Evolutionary conservation across 2,329 filamentous ascomycete genomes (phyloP).

Genomic region (Corniculantispora saksenae): DNA sequence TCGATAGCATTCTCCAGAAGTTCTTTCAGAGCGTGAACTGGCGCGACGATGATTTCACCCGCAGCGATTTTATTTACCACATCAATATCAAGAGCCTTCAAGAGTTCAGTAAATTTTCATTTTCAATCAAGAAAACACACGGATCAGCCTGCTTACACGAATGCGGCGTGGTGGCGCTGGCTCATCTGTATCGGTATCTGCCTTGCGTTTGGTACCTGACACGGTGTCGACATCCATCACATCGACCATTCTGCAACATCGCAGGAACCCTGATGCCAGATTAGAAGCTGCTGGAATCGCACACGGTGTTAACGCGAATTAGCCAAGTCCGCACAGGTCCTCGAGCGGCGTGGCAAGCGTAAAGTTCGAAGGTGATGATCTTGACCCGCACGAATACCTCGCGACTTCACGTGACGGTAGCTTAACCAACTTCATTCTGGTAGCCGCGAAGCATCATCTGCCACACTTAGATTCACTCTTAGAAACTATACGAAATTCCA

Average conservation of each 20-base stretch:
- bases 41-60: constrained; percentile 96
- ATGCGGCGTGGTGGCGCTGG: constrained; percentile 49
- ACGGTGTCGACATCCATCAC: constrained; percentile 47
- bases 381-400: constrained; percentile 12
- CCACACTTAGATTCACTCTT: neutral
- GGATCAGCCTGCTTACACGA: constrained; percentile 39
- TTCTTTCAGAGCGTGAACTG: constrained; percentile 94
- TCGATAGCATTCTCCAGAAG: constrained; percentile 96
- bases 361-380: neutral
- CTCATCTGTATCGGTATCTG: constrained; percentile 39
- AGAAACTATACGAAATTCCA: neutral
- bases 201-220: constrained; percentile 53
- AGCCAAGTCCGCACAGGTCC: neutral
- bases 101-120: neutral
- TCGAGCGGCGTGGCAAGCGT: neutral
- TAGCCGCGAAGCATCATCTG: neutral
- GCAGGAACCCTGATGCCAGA: neutral
- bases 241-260: constrained; percentile 33
- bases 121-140: neutral
- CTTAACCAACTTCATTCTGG: neutral
- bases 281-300: neutral
- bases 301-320: neutral
- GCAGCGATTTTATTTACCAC: constrained; percentile 99
- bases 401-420: constrained; percentile 18
- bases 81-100: constrained; percentile 79